These are phyloP conservation scores for Cryptococcus sp. DNA, from an alignment of 1,284 basidiomycete genomes.

Conservation along the genomic window DNA sequence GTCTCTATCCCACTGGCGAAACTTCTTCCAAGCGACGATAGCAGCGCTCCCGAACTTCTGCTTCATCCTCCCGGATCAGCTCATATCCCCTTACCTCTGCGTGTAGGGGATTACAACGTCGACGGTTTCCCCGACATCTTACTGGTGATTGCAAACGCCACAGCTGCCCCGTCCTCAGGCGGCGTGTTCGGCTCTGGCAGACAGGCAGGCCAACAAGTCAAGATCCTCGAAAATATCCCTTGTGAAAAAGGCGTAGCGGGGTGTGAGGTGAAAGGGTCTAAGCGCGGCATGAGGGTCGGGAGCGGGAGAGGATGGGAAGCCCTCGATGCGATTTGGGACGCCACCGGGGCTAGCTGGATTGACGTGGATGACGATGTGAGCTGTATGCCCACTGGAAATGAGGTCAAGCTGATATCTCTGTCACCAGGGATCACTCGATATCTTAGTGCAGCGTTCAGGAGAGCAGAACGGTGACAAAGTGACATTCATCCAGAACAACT, in stretches of 20 bases:
- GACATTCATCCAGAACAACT: conserved; percentile 93
- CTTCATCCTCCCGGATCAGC: conserved; percentile 61
- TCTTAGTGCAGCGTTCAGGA: conserved; percentile 83
- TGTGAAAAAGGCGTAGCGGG: conserved; percentile 59
- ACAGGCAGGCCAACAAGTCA: conserved; percentile 55
- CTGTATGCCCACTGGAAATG: no score
- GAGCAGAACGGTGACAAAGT: conserved; percentile 58
- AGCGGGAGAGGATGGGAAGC: conserved; percentile 64
- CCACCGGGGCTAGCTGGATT: conserved; percentile 75
- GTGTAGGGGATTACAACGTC: conserved; percentile 86
- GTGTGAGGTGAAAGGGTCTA: conserved; percentile 22
- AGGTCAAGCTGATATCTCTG: not conserved
- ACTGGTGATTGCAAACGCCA: conserved; percentile 60
- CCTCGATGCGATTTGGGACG: conserved; percentile 73
- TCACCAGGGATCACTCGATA: conserved; percentile 82
- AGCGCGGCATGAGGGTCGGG: conserved; percentile 65
- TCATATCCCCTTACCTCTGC: conserved; percentile 72
- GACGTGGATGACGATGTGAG: conserved; percentile 95
- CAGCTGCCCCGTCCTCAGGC: conserved; percentile 46
- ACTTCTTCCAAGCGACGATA: conserved; percentile 59
- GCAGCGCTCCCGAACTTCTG: conserved; percentile 60
- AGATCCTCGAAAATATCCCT: conserved; percentile 70
- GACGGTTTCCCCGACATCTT: conserved; percentile 95
- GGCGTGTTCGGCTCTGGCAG: conserved; percentile 52
- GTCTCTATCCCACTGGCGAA: conserved; percentile 66